Percentiles rank a stretch among this genome's conserved stretches.
These are phyloP conservation scores for Santalum album DNA, from an alignment of 164 flowering plant genomes.

Conservation along the genomic window DNA sequence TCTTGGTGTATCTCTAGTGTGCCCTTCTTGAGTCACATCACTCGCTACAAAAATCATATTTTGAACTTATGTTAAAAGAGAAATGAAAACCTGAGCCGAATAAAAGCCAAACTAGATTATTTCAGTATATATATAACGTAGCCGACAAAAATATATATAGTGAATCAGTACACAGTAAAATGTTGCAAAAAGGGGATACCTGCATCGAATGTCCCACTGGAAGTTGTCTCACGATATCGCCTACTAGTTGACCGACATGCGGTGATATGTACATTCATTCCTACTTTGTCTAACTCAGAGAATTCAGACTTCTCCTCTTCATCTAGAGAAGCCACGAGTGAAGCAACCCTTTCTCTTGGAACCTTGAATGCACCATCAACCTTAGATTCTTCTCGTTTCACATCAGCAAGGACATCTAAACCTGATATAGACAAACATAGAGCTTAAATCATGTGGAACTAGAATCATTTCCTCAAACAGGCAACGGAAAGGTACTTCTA, in stretches of 20 bases:
- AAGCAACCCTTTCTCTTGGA: constrained; percentile 45
- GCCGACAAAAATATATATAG: no score
- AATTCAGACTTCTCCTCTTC: constrained; percentile 45
- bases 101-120: no score
- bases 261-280: constrained; percentile 7
- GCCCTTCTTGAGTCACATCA: constrained; percentile 19
- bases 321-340: constrained; percentile 44
- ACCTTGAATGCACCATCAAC: constrained; percentile 60
- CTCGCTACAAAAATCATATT: no score
- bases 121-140: no score
- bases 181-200: no score
- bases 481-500: no score
- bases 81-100: no score
- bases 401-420: constrained; percentile 56
- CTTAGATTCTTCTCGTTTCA: constrained; percentile 47
- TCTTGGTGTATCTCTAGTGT: constrained; percentile 9
- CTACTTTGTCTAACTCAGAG: constrained; percentile 38
- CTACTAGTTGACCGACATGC: constrained; percentile 26
- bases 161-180: constrained; percentile 10
- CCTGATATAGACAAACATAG: constrained; percentile 23
- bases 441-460: no score
- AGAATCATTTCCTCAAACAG: no score
- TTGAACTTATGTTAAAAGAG: no score
- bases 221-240: constrained; percentile 48
- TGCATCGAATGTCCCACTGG: constrained; percentile 21